Base-by-base conservation (phyloP, 1,139 yeast genomes). In the Blastobotrys niveus region DNA sequence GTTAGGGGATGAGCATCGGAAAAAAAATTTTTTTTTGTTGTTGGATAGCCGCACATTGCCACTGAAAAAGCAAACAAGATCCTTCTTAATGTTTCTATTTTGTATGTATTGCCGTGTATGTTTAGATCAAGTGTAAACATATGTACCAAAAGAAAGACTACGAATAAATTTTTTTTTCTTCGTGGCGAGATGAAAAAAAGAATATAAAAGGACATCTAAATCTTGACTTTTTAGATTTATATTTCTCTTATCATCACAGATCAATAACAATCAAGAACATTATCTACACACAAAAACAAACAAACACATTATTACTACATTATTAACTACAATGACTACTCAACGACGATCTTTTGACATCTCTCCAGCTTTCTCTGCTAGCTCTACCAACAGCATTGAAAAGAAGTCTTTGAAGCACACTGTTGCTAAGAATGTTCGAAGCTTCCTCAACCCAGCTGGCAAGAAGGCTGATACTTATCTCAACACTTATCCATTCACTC, bases 291-390 rank as follows among this genome's bases (percentile, higher is more conserved):
- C 32, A 27, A 27, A 5, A 17, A 21, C 39, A 8, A 9, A 26
- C 20, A 20, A 22, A 31, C 21, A 15, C 30, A 22, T 10, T n/a
- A 34, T 18, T 18, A 27, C 20, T 14, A 34, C 27, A 8, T 5
- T 26, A 9, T 5, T n/a, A 18, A 20, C 15, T 10, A 39, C 7
- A 27, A 41, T 41, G 39, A 22, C 44, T 30, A 17, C 39, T 24
- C 36, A 17, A 39, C 43, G 26, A 39, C 38, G 32, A 32, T 39
- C 38, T 21, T 10, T 25, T 15, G 44, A 34, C 18, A 41, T 41
- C 19, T 15, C 44, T 15, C 44, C 44, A 41, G 34, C 44, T 41
- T 35, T 29, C 31, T 41, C 44, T 21, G 35, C 35, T 35, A 29
- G 40, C 29, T 41, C 44, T 19, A 24, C 31, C 7, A 27, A 15